Conservation (phyloP, 2,329 filamentous ascomycete species). For the Calonectria montana region DNA sequence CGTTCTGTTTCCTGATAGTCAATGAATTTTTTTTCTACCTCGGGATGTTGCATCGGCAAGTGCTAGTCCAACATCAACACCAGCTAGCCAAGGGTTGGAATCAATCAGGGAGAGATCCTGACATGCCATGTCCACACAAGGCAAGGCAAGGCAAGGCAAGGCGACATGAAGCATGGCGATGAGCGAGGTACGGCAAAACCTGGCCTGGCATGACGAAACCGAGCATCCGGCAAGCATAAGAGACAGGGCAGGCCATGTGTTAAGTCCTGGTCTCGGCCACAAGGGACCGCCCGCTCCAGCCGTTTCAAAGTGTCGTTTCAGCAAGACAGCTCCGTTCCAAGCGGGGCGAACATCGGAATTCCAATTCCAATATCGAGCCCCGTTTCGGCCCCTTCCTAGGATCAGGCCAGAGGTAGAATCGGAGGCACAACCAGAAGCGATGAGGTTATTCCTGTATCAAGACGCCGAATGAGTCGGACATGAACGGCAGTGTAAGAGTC, state of each 20-base stretch:
- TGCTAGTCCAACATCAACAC: constrained; percentile 11
- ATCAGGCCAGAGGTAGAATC: background rate
- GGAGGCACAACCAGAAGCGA: background rate
- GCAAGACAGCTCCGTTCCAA: constrained; percentile 25
- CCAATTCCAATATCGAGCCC: constrained; percentile 17
- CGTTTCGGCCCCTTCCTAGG: constrained; percentile 4
- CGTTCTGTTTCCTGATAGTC: constrained; percentile 23
- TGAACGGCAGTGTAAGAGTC: background rate
- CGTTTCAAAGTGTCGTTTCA: constrained; percentile 44
- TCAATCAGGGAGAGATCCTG: constrained; percentile 10
- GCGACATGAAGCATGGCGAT: background rate
- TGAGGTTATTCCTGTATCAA: background rate
- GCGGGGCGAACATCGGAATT: constrained; percentile 36
- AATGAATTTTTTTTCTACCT: background rate
- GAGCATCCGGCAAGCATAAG: constrained; percentile 7
- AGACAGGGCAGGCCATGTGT: constrained; percentile 9
- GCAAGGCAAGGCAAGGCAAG: background rate
- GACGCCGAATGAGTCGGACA: background rate
- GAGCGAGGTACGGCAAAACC: constrained; percentile 5
- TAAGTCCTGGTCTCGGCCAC: constrained; percentile 14
- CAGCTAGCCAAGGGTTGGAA: constrained; percentile 12
- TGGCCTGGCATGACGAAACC: constrained; percentile 26
- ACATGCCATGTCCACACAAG: background rate
- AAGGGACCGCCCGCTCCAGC: constrained; percentile 26
- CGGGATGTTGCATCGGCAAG: constrained; percentile 19